Evolutionary conservation across 2,329 filamentous ascomycete genomes (phyloP).

Genomic region (Sclerotinia spermophila): DNA sequence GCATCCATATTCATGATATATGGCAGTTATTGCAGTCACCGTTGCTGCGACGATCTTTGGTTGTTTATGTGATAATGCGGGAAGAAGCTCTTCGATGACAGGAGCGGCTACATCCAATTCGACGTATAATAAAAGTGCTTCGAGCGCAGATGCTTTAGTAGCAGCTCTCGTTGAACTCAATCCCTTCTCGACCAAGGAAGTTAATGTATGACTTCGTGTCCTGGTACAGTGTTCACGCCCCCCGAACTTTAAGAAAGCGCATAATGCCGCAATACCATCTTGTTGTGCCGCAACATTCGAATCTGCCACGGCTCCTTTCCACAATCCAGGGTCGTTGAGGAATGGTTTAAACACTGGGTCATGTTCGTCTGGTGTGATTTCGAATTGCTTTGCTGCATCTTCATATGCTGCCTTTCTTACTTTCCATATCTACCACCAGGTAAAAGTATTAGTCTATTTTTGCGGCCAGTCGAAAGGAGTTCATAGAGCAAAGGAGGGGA

Average conservation of each 20-base stretch:
- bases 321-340: constrained; percentile 75
- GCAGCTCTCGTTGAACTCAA: constrained; percentile 81
- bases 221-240: constrained; percentile 73
- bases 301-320: constrained; percentile 90
- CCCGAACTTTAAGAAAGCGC: constrained; percentile 88
- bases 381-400: constrained; percentile 83
- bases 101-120: constrained; percentile 84
- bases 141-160: constrained; percentile 81
- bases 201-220: constrained; percentile 71
- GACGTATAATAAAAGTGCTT: constrained; percentile 82
- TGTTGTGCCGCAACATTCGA: constrained; percentile 96
- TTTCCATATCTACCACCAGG: constrained; percentile 73
- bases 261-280: constrained; percentile 83
- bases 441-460: constrained; percentile 28
- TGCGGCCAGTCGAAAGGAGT: not conserved
- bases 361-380: constrained; percentile 76
- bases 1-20: constrained; percentile 92
- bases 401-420: constrained; percentile 94
- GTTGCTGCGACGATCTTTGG: constrained; percentile 82
- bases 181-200: constrained; percentile 85
- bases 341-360: constrained; percentile 87
- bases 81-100: constrained; percentile 85
- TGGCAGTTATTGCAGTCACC: constrained; percentile 71
- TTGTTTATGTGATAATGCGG: constrained; percentile 78
- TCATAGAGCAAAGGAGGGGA: not conserved